These are phyloP conservation scores for Trichoderma brevicompactum DNA, from an alignment of 2,329 filamentous ascomycete genomes.

Conservation along the genomic window DNA sequence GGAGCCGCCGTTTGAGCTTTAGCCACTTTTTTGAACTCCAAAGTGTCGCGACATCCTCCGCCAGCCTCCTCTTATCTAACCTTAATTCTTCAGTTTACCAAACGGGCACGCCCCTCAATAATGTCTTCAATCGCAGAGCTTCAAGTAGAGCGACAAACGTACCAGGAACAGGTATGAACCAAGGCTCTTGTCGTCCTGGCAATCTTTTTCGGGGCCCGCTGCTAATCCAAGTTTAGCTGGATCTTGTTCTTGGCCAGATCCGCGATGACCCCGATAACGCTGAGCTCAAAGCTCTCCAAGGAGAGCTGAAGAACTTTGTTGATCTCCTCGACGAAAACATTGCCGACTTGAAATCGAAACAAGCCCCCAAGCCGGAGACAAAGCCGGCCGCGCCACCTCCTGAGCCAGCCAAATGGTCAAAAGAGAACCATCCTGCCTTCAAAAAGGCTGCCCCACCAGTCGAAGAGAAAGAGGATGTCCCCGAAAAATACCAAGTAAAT, in stretches of 20 bases:
- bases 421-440: conserved; percentile 79
- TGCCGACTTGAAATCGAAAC: conserved; percentile 70
- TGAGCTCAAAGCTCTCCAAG: conserved; percentile 76
- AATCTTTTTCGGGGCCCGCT: not conserved
- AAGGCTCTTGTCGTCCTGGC: not conserved
- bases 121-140: conserved; percentile 47
- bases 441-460: conserved; percentile 54
- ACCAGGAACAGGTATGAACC: conserved; percentile 59
- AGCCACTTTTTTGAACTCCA: not conserved
- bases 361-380: conserved; percentile 48
- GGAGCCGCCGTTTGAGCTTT: conserved; percentile 10
- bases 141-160: conserved; percentile 58
- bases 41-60: conserved; percentile 4
- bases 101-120: too few relatives aligned
- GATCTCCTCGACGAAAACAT: conserved; percentile 78
- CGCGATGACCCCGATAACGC: conserved; percentile 79
- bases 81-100: not conserved
- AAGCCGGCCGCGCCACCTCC: conserved; percentile 40
- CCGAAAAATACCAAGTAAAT: conserved; percentile 77
- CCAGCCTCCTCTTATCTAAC: not conserved
- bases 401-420: conserved; percentile 75
- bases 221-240: conserved; percentile 60
- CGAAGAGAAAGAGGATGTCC: conserved; percentile 58
- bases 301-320: conserved; percentile 83
- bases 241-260: conserved; percentile 75